Conservation (phyloP, 2,329 filamentous ascomycete species). For the Periconia sp. region DNA sequence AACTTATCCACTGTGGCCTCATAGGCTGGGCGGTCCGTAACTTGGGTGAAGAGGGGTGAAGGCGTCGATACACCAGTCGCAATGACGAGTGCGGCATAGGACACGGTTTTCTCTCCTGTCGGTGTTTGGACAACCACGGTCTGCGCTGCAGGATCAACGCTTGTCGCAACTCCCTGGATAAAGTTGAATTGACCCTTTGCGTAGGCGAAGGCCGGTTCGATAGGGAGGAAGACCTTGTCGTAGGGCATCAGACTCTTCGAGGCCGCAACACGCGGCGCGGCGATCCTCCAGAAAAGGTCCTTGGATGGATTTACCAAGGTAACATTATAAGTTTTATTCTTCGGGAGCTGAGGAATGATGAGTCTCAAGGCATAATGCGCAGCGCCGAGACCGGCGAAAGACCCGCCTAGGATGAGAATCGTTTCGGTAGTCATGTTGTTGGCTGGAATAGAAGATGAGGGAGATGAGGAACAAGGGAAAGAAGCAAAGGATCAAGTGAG, state of each 20-base stretch:
- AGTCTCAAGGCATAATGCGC: slow-evolving; percentile 42
- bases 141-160: slow-evolving; percentile 49
- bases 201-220: slow-evolving; percentile 57
- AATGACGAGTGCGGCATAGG: slow-evolving; percentile 58
- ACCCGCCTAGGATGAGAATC: slow-evolving; percentile 40
- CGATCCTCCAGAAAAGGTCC: slow-evolving; percentile 58
- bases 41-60: slow-evolving; percentile 49
- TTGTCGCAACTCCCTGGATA: slow-evolving; percentile 53
- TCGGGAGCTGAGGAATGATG: slow-evolving; percentile 36
- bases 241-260: slow-evolving; percentile 52
- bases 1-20: slow-evolving; percentile 38
- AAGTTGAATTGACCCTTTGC: slow-evolving; percentile 52
- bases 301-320: slow-evolving; percentile 58
- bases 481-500: slow-evolving; percentile 11
- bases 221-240: slow-evolving; percentile 54
- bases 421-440: slow-evolving; percentile 36
- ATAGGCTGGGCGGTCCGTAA: slow-evolving; percentile 31
- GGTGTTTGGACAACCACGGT: slow-evolving; percentile 45
- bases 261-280: slow-evolving; percentile 56
- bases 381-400: slow-evolving; percentile 38
- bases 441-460: background rate
- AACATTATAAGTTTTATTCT: slow-evolving; percentile 52
- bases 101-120: slow-evolving; percentile 38
- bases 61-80: slow-evolving; percentile 57
- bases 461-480: slow-evolving; percentile 1